A percentile compares a stretch with the other conserved stretches of the same genome.
These are phyloP conservation scores for Colletotrichum eremochloae DNA, from an alignment of 2,329 filamentous ascomycete genomes.

Conservation along the genomic window DNA sequence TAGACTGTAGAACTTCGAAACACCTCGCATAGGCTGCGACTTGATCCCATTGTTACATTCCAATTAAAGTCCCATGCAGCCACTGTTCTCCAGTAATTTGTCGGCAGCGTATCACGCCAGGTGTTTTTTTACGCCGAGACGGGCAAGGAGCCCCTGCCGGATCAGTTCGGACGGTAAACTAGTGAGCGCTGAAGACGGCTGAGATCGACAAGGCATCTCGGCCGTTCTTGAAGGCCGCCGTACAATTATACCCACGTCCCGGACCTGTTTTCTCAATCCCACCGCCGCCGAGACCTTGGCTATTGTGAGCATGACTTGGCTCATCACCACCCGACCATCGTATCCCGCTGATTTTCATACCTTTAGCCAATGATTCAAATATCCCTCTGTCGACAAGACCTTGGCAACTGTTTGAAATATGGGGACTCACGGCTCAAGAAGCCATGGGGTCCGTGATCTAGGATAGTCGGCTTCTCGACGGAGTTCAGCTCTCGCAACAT, in stretches of 20 bases:
- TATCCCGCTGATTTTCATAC: background rate
- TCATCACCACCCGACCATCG: constrained; percentile 14
- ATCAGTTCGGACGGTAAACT: constrained; percentile 24
- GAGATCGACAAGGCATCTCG: constrained; percentile 22
- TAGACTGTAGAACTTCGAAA: background rate
- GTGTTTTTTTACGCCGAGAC: constrained; percentile 13
- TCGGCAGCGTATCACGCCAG: background rate
- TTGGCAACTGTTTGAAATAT: constrained; percentile 30
- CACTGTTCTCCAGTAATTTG: too few relatives aligned
- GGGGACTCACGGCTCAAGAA: constrained; percentile 6
- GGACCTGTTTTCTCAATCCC: background rate
- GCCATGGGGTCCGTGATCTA: background rate
- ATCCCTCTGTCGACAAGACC: constrained; percentile 28
- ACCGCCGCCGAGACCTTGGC: constrained; percentile 33
- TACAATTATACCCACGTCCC: background rate
- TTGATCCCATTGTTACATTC: background rate
- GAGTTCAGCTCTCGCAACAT: background rate
- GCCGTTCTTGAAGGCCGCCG: constrained; percentile 5
- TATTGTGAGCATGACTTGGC: constrained; percentile 22
- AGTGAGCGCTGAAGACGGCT: constrained; percentile 28
- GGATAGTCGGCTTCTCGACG: background rate
- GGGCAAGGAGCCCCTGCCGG: constrained; percentile 26
- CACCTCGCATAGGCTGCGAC: background rate
- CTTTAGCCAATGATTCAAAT: background rate
- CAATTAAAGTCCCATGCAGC: background rate